A percentile compares a stretch with the other conserved stretches of the same genome.
These are phyloP conservation scores for Angomonas ambiguus DNA, from an alignment of 208 protist genomes.

Conservation along the genomic window DNA sequence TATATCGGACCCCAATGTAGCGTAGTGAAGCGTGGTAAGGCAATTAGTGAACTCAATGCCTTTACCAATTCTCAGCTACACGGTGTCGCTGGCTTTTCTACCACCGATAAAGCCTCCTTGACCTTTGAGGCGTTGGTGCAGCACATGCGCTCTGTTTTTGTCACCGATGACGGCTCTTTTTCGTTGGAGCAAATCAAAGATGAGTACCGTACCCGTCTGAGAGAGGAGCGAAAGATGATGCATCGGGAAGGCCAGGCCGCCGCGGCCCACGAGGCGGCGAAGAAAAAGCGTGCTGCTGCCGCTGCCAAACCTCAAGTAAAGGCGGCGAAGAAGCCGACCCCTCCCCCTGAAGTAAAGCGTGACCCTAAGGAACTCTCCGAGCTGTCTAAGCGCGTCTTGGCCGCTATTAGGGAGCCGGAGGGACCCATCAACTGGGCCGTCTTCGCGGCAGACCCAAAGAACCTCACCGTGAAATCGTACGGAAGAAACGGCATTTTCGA, in stretches of 20 bases:
- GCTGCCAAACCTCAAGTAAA: constrained; percentile 16
- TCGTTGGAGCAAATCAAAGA: constrained; percentile 70
- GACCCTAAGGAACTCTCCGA: constrained; percentile 20
- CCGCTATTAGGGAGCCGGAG: constrained; percentile 53
- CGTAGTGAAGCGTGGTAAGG: constrained; percentile 71
- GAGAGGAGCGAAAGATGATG: constrained; percentile 61
- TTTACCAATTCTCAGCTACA: constrained; percentile 47
- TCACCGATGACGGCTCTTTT: constrained; percentile 68
- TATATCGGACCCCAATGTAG: constrained; percentile 66
- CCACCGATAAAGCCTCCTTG: constrained; percentile 54
- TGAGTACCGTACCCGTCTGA: constrained; percentile 58
- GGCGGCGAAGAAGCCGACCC: constrained; percentile 10
- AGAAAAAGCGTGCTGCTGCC: constrained; percentile 9
- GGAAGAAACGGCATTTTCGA: constrained; percentile 74
- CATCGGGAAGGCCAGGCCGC: constrained; percentile 21
- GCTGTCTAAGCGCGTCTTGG: constrained; percentile 36
- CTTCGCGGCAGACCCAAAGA: constrained; percentile 51
- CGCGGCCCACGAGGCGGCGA: constrained; percentile 13
- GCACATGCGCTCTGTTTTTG: constrained; percentile 67
- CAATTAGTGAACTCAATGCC: constrained; percentile 53
- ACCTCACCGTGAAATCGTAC: constrained; percentile 36
- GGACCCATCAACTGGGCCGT: constrained; percentile 79
- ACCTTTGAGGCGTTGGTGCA: constrained; percentile 58
- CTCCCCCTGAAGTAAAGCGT: constrained; percentile 6
- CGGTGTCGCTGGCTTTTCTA: constrained; percentile 57